These are phyloP conservation scores for Exsudoporus frostii DNA, from an alignment of 768 basidiomycete species.

Conservation along the genomic window DNA sequence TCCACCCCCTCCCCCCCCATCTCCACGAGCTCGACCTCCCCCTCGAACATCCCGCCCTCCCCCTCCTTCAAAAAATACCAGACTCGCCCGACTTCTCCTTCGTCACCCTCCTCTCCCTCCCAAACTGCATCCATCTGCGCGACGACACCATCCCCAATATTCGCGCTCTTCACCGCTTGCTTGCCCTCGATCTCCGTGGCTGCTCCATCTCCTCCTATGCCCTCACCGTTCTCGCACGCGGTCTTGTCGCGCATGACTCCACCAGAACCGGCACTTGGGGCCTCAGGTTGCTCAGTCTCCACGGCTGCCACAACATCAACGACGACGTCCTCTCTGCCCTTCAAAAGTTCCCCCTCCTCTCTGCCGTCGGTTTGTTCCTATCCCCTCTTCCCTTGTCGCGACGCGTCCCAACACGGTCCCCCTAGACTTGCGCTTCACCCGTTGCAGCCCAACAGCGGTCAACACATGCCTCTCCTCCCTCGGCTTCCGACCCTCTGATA, in stretches of 20 bases:
- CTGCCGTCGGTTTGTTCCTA: slow-evolving; percentile 51
- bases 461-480: slow-evolving; percentile 14
- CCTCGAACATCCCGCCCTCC: slow-evolving; percentile 52
- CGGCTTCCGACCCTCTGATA: slow-evolving; percentile 27
- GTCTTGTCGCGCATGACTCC: slow-evolving; percentile 27
- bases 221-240: slow-evolving; percentile 49
- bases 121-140: slow-evolving; percentile 50
- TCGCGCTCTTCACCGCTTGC: slow-evolving; percentile 49
- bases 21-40: slow-evolving; percentile 39
- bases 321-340: slow-evolving; percentile 42
- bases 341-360: slow-evolving; percentile 52
- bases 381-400: neutral
- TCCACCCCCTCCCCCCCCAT: slow-evolving; percentile 50
- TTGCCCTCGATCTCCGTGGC: slow-evolving; percentile 61
- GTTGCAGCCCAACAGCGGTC: slow-evolving; percentile 33
- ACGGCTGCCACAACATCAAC: slow-evolving; percentile 50
- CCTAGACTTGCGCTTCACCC: slow-evolving; percentile 50
- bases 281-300: slow-evolving; percentile 55
- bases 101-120: slow-evolving; percentile 60
- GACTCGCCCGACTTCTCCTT: slow-evolving; percentile 57
- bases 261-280: slow-evolving; percentile 47
- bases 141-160: slow-evolving; percentile 55
- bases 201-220: slow-evolving; percentile 53
- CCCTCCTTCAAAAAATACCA: slow-evolving; percentile 55
- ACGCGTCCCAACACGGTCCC: neutral